Percentiles rank a stretch among this genome's conserved stretches.
These are phyloP conservation scores for Plasmodium yoelii DNA, from an alignment of 169 alveolate genomes.

Conservation along the genomic window DNA sequence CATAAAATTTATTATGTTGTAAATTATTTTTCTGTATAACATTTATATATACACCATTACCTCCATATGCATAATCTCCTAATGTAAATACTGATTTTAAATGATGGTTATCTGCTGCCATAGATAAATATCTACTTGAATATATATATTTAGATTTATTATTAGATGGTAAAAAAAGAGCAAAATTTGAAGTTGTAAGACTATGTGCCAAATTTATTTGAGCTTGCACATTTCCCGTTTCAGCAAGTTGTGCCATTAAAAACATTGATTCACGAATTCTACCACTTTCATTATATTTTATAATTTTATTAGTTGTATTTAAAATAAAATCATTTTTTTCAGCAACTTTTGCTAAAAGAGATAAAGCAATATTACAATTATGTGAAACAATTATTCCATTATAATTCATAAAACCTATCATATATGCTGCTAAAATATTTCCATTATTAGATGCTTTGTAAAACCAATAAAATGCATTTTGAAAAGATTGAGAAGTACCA, in stretches of 20 bases:
- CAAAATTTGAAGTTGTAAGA: constrained; percentile 4
- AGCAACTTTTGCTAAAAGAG: constrained; percentile 57
- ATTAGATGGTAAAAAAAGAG: constrained; percentile 59
- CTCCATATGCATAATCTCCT: constrained; percentile 67
- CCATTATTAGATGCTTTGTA: constrained; percentile 67
- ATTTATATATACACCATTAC: constrained; percentile 42
- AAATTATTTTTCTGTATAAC: constrained; percentile 21
- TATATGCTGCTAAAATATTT: constrained; percentile 54
- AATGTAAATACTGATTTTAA: constrained; percentile 44
- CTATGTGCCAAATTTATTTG: constrained; percentile 40
- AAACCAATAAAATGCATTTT: constrained; percentile 65
- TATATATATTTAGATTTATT: constrained; percentile 44
- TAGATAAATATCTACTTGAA: constrained; percentile 68
- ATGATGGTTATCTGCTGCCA: constrained; percentile 64
- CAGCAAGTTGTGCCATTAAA: constrained; percentile 67
- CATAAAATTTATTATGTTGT: constrained; percentile 16
- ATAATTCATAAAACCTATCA: constrained; percentile 58
- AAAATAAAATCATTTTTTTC: constrained; percentile 44
- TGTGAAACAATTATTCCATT: constrained; percentile 51
- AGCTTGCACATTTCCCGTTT: constrained; percentile 64
- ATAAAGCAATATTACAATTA: constrained; percentile 63
- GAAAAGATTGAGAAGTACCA: constrained; percentile 51
- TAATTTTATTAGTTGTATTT: constrained; percentile 58
- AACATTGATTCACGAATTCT: constrained; percentile 61
- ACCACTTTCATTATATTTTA: constrained; percentile 64